Evolutionary conservation across 225 moss, liverwort and hornwort genomes (phyloP), one percentile per base, ranked within the genome.

Genomic region (Rhytidiadelphus loreus): DNA sequence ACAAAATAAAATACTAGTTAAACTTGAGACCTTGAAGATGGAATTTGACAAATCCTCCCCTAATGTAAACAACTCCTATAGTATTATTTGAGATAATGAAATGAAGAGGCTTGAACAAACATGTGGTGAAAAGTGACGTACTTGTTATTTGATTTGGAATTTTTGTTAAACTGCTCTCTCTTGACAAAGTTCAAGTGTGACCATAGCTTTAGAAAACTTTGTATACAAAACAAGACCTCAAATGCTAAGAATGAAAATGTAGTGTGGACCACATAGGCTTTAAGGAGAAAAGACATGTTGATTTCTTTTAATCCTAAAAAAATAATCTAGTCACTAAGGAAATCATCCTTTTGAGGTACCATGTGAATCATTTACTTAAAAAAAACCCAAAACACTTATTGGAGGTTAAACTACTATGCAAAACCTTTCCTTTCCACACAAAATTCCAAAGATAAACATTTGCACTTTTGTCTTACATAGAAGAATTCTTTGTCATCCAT

Each of bases 191-290:
- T 6, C 11, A 66, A 2, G 39, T 69, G 69, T 69, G 3, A 68
- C 12, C 12, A 68, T n/a, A 68, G 4, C 7, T 39, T 22, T 23
- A 13, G 1, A 18, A 29, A 46, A 10, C 10, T 72, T 29, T 72
- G 17, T 18, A 46, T 44, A 73, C 1, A 29, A 72, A 72, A 10
- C 2, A 44, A 46, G 3, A 46, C 11, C 9, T 46, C 18, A 18
- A 46, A 46, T 0, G 2, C 11, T 7, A 73, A 46, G 46, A 46
- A 26, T 73, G 18, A 46, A 46, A 48, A 30, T 2, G 11, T 73
- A 73, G 6, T 46, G 6, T 9, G 1, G 11, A 73, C 29, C 7
- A 29, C 3, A 11, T 19, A 44, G 3, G 30, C 0, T 1, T 73
- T 46, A 46, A 18, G 2, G 6, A 0, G 10, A 44, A 16, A 44